These are phyloP conservation scores for Lanmaoa rubissima DNA, from an alignment of 768 basidiomycete genomes.

Conservation along the genomic window DNA sequence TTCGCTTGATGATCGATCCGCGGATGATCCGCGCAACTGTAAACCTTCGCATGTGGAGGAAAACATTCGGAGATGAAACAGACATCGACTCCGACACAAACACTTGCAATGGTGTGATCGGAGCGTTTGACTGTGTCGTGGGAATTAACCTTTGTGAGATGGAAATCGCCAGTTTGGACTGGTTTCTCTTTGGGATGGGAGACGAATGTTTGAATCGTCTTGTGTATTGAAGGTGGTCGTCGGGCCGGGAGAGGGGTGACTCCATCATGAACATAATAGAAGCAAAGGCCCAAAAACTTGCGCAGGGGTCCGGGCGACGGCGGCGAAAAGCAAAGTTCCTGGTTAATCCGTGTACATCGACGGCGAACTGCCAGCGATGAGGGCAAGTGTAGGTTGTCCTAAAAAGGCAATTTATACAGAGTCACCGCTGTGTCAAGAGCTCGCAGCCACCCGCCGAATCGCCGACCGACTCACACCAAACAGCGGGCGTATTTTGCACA, in stretches of 20 bases:
- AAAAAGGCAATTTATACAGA: slow-evolving; percentile 15
- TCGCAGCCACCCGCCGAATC: slow-evolving; percentile 13
- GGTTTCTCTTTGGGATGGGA: not conserved
- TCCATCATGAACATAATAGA: not conserved
- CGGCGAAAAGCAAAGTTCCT: not conserved
- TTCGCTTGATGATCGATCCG: slow-evolving; percentile 16
- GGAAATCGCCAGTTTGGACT: not conserved
- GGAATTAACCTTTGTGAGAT: not conserved
- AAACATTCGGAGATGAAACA: slow-evolving; percentile 29
- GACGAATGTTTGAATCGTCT: not conserved
- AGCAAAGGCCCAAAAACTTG: not conserved
- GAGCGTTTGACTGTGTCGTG: not conserved
- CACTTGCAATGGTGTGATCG: not conserved
- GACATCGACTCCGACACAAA: slow-evolving; percentile 23
- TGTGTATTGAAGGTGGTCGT: not conserved
- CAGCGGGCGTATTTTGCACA: slow-evolving; percentile 1
- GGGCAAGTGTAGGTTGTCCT: not conserved
- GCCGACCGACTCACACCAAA: slow-evolving; percentile 7
- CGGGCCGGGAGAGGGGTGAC: too few species aligned
- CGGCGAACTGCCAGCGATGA: not conserved
- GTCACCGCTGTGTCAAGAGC: not conserved
- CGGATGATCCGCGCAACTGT: slow-evolving; percentile 25
- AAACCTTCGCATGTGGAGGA: slow-evolving; percentile 17
- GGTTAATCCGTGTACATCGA: not conserved
- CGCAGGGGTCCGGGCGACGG: not conserved